phyloP scores from a whole-genome alignment of 805 yeast genomes.

The Saccharomyces mikatae region DNA sequence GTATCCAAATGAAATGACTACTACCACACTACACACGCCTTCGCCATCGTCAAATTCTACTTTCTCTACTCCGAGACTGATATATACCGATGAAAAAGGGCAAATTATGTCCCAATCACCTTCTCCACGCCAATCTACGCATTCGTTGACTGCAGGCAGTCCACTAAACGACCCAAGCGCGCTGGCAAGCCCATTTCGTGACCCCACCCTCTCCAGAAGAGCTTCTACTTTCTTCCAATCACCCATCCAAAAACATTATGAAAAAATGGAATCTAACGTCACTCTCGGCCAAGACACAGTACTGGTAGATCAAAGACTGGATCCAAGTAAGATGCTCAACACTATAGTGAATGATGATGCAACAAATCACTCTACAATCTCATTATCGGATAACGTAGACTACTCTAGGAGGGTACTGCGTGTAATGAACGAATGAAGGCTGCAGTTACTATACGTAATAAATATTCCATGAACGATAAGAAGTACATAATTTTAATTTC shows the following conservation, averaged over 20 bases:
- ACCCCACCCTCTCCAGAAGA: background rate
- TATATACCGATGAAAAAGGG: constrained; percentile 19
- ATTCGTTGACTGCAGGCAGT: constrained; percentile 1
- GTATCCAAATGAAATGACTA: constrained; percentile 1
- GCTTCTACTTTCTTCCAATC: constrained; percentile 11
- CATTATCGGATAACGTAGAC: constrained; percentile 42
- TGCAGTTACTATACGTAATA: background rate
- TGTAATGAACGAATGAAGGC: constrained; percentile 30
- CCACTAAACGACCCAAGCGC: background rate
- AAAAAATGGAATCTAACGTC: background rate
- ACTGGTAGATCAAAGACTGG: constrained; percentile 36
- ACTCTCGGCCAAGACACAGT: constrained; percentile 16
- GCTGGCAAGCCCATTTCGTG: background rate
- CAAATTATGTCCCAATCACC: constrained; percentile 7
- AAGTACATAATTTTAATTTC: background rate
- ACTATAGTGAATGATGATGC: constrained; percentile 2
- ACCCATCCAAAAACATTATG: constrained; percentile 12
- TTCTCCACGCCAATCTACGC: background rate
- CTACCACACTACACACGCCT: constrained; percentile 7
- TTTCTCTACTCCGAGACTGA: constrained; percentile 12
- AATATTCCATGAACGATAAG: background rate
- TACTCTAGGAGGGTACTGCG: constrained; percentile 41
- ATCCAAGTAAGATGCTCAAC: constrained; percentile 16
- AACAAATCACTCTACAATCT: constrained; percentile 13
- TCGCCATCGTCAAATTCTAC: constrained; percentile 1